Base-by-base conservation (phyloP, 2,329 filamentous ascomycete genomes). In the Sclerotinia minor region DNA sequence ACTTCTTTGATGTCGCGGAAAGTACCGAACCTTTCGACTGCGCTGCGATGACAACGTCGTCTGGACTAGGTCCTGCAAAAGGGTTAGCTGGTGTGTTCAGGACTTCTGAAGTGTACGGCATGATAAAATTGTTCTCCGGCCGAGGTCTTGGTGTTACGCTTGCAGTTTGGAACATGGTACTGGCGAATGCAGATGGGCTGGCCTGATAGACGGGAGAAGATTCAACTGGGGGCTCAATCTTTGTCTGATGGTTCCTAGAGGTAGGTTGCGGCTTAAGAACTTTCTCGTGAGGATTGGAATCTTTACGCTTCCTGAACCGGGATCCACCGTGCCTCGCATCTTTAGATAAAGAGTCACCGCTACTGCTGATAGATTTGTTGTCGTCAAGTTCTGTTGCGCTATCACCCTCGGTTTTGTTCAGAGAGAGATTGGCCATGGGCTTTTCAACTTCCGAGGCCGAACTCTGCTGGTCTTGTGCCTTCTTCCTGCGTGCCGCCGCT, bases 61-160 rank as follows among this genome's bases (percentile, higher is more conserved):
- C 94, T 73, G 94, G 94, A 80, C 94, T 97, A 67, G 94, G 94
- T 77, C 88, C 87, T 83, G 89, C 83, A 81, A 97, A 97, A 69
- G 89, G 86, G 76, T 87, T 82, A 75, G 83, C 74, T 76, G 79
- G 82, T 76, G 77, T 83, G 67, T 77, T 76, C 26, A 73, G 73
- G 60, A 73, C 72, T 67, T 71, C 72, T 49, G 76, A 74, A 66
- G 50, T 65, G 68, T 80, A 82, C n/a, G 81, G 79, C 61, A 83
- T 74, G 65, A 78, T 76, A 68, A 79, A 79, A 47, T 77, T 49
- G 59, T 69, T 71, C 50, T 65, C 66, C 55, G 54, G 45, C 49
- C 69, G 69, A 50, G 69, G 58, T 54, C 65, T 68, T 64, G 71
- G 64, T 67, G 57, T 21, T 50, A 66, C 13, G 35, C 65, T 63